Conservation (phyloP, 1,284 basidiomycete genomes). For the Rhodotorula sp. region DNA sequence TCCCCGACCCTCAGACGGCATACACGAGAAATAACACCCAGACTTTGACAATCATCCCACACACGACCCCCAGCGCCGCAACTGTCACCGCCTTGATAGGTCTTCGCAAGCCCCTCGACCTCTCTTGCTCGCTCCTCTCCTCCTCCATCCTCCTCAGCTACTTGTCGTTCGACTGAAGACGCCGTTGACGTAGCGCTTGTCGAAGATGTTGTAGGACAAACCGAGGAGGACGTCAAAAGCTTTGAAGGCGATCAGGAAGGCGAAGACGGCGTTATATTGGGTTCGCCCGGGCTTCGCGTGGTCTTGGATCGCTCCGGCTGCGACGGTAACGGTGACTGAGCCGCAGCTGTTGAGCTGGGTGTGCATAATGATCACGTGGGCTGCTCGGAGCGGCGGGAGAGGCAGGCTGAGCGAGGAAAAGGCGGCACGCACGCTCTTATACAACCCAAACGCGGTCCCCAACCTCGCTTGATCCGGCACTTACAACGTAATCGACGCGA, state of each 20-base stretch:
- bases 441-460: constrained; percentile 53
- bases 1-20: constrained; percentile 18
- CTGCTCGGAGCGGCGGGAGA: background rate
- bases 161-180: constrained; percentile 48
- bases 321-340: constrained; percentile 49
- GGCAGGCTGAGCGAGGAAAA: constrained; percentile 36
- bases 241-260: constrained; percentile 53
- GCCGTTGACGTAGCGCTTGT: constrained; percentile 34
- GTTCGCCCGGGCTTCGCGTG: constrained; percentile 41
- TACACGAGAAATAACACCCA: constrained; percentile 42
- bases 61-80: constrained; percentile 28
- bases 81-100: constrained; percentile 36
- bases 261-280: constrained; percentile 50
- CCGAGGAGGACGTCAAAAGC: constrained; percentile 48
- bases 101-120: constrained; percentile 17
- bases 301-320: constrained; percentile 52
- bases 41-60: constrained; percentile 34
- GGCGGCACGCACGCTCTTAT: constrained; percentile 45
- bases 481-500: constrained; percentile 50
- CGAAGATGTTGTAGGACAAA: constrained; percentile 45
- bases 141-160: constrained; percentile 39
- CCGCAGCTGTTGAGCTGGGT: constrained; percentile 45
- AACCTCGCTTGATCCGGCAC: constrained; percentile 49
- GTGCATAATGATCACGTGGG: background rate
- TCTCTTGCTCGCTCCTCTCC: constrained; percentile 24